These are phyloP conservation scores for Sporothrix euskadiensis DNA, from an alignment of 2,329 filamentous ascomycete species.

Conservation along the genomic window DNA sequence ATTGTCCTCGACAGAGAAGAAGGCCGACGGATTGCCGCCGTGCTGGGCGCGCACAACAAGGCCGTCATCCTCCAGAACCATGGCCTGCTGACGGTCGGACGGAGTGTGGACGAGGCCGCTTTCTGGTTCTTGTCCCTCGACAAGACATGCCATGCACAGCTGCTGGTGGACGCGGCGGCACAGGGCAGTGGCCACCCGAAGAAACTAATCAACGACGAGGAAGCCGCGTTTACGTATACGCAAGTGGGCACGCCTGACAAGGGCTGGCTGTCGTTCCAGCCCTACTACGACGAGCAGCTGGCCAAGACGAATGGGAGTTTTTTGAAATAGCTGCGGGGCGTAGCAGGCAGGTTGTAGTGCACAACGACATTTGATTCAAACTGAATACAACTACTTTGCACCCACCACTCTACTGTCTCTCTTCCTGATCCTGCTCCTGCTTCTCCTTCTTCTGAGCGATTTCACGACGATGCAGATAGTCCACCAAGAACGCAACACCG, in stretches of 20 bases:
- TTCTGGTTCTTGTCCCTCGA: constrained; percentile 69
- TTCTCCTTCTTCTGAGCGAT: neutral
- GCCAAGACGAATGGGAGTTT: constrained; percentile 23
- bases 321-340: neutral
- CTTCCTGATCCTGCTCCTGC: neutral
- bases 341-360: neutral
- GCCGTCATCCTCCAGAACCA: constrained; percentile 69
- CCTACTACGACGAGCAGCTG: constrained; percentile 32
- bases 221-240: constrained; percentile 37
- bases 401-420: neutral
- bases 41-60: constrained; percentile 59
- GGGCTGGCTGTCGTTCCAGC: constrained; percentile 55
- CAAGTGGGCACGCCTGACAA: constrained; percentile 49
- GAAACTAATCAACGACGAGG: constrained; percentile 41
- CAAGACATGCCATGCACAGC: constrained; percentile 65
- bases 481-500: neutral
- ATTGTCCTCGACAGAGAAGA: constrained; percentile 62
- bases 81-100: constrained; percentile 67
- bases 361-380: neutral
- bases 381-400: too few relatives aligned
- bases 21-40: constrained; percentile 61
- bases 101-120: constrained; percentile 71
- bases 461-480: constrained; percentile 19
- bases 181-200: constrained; percentile 9
- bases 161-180: constrained; percentile 59